Evolutionary conservation across 2,329 filamentous ascomycete species (phyloP), one percentile per base, ranked within the genome.

Genomic region (Thielaviopsis euricoi): DNA sequence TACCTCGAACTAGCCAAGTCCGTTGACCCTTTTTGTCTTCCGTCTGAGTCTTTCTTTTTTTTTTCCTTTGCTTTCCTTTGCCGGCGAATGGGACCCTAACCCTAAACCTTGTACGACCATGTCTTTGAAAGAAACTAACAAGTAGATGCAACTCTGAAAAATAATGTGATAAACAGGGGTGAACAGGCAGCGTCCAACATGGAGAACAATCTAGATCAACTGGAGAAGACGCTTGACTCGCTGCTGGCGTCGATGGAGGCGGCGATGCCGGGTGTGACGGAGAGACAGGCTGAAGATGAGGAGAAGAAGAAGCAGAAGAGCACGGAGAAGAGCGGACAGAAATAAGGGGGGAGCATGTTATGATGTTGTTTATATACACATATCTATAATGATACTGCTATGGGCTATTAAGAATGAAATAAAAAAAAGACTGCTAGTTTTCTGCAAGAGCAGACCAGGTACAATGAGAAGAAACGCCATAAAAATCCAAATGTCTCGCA

Each of bases 191-290:
- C 78, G 49, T 65, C 73, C 12, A 71, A 71, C 29, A 72, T 82
- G 19, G 79, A 82, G 64, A 69, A 73, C 1, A 76, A 76, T 62
- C 70, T 82, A 54, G 70, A 71, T 9, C 74, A 64, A 37, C 70
- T 82, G 21, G 78, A 81, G 66, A 71, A 68, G 64, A 79, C 74
- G 65, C 71, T 82, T n/a, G 77, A 81, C 61, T 72, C 71, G 60
- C 69, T 82, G 22, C 70, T 82, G 22, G 75, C 74, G 17, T 72
- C 73, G 23, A 68, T 79, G 53, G 77, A 76, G 58, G 64, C 62
- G 17, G 26, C 55, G 40, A 48, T 52, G 15, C 53, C 59, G 12
- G 61, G 56, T 25, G 60, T 60, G 7, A 22, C 51, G 5, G 52
- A 57, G 57, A 51, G 46, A 12, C 43, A 26, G 21, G 53, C 52